These are phyloP conservation scores for Parastagonospora avenae DNA, from an alignment of 2,329 filamentous ascomycete species.

Conservation along the genomic window DNA sequence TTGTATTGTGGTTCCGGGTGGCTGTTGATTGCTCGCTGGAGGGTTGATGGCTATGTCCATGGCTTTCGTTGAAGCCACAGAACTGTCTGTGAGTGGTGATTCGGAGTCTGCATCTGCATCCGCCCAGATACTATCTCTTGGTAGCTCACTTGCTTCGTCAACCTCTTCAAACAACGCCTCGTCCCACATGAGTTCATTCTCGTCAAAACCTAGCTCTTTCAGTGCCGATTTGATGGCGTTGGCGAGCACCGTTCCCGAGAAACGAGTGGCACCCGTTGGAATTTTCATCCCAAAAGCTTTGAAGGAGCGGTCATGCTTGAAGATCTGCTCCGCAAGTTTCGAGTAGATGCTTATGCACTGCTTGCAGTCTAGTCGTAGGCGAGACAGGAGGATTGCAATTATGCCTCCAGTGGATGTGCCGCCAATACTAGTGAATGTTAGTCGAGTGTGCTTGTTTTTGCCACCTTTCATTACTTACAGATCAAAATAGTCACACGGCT, in stretches of 20 bases:
- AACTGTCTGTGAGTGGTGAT: constrained; percentile 32
- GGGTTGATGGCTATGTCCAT: constrained; percentile 7
- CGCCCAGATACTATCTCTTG: constrained; percentile 44
- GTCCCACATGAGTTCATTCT: constrained; percentile 49
- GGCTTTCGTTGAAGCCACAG: constrained; percentile 27
- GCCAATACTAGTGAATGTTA: constrained; percentile 28
- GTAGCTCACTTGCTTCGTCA: constrained; percentile 27
- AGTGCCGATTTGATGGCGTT: constrained; percentile 44
- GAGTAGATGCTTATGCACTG: constrained; percentile 47
- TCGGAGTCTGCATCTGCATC: constrained; percentile 22
- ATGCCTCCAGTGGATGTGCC: constrained; percentile 49
- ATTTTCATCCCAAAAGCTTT: constrained; percentile 43
- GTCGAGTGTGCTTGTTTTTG: background rate
- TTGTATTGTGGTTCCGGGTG: background rate
- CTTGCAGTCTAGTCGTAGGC: constrained; percentile 44
- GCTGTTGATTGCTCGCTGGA: background rate
- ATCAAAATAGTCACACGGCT: constrained; percentile 49
- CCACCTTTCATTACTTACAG: constrained; percentile 21
- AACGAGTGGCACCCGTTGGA: constrained; percentile 42
- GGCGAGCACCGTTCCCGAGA: constrained; percentile 45
- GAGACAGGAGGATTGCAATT: constrained; percentile 48
- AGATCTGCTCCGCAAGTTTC: constrained; percentile 44
- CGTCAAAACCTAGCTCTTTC: constrained; percentile 37
- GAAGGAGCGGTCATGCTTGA: constrained; percentile 45
- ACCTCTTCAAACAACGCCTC: constrained; percentile 47